These are phyloP conservation scores for Phaffia tasmanica DNA, from an alignment of 768 basidiomycete genomes.

Conservation along the genomic window DNA sequence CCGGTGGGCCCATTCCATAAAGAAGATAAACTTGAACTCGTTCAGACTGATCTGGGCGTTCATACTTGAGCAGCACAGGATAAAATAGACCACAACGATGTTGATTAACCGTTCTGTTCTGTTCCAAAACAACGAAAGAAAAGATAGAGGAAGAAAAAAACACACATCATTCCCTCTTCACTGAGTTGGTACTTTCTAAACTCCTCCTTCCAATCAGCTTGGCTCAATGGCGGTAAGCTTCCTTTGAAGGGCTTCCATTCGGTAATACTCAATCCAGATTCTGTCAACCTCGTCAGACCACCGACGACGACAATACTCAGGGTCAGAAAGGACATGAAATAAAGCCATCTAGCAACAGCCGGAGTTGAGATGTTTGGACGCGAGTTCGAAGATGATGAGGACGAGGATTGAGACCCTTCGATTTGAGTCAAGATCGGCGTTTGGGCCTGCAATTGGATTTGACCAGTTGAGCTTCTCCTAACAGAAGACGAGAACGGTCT, in stretches of 20 bases:
- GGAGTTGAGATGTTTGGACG: conserved; percentile 7
- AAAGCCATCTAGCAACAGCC: conserved; percentile 19
- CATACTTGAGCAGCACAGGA: conserved; percentile 45
- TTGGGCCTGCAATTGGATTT: neutral
- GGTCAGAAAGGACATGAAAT: conserved; percentile 45
- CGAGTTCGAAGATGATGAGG: neutral
- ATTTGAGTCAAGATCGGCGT: neutral
- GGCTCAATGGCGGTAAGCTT: conserved; percentile 65
- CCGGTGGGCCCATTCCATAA: conserved; percentile 97
- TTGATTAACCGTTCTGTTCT: neutral
- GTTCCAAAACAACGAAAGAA: neutral
- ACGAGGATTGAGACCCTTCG: neutral
- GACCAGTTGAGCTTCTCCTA: neutral
- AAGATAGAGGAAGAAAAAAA: conserved; percentile 25
- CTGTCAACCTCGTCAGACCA: conserved; percentile 89
- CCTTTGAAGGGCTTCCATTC: conserved; percentile 95
- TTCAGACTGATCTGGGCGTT: conserved; percentile 77
- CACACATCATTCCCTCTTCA: conserved; percentile 90
- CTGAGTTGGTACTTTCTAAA: conserved; percentile 90
- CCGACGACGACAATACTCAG: conserved; percentile 90
- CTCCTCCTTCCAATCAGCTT: conserved; percentile 69
- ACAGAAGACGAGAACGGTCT: neutral
- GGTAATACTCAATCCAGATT: conserved; percentile 93
- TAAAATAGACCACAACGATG: neutral
- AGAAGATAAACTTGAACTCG: conserved; percentile 93